Evolutionary conservation across 768 basidiomycete genomes (phyloP), one percentile per base, ranked within the genome.

Genomic region (Auricularia sp.): DNA sequence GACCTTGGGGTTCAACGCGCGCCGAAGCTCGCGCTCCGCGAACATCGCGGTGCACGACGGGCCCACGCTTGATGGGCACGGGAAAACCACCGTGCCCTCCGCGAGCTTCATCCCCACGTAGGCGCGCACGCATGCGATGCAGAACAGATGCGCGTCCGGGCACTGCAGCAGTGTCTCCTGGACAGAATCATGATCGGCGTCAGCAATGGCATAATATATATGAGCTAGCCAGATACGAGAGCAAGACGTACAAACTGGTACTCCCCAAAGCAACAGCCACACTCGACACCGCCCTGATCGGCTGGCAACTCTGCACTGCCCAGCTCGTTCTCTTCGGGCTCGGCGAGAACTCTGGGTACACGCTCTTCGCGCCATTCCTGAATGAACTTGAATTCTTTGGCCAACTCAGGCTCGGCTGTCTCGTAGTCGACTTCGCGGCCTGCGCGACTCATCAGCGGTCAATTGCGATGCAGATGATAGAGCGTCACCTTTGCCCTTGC

Each of bases 141-240:
- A 96, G 77, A 96, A 97, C 2, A 93, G 82, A 72, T 97, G 93
- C 0, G 88, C 85, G 64, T 94, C 93, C 0, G 89, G 86, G 69
- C 93, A 96, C 75, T 95, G 93, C 1, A 91, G 80, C 87, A 94
- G 89, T 68, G 88, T 85, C 47, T 84, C 83, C 91, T 95, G 39
- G 8, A 12, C 12, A 6, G 23, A 23, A 23, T 23, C 23, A 23
- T 23, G 23, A 23, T 23, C 39, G 39, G 6, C 39, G 39, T 39
- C 39, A 39, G 39, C 39, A 12, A 6, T 7, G 39, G 39, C 39
- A 69, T 23, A 23, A 62, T 43, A 51, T 10, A 29, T 61, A 18
- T 64, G 29, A 43, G 34, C 3, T 6, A 54, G 51, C 23, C 23
- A 23, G 23, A 23, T 23, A 23, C 18, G 18, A 7, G 51, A 6